Evolutionary conservation across 2,329 filamentous ascomycete species (phyloP).

Genomic region (Colletotrichum tofieldiae): DNA sequence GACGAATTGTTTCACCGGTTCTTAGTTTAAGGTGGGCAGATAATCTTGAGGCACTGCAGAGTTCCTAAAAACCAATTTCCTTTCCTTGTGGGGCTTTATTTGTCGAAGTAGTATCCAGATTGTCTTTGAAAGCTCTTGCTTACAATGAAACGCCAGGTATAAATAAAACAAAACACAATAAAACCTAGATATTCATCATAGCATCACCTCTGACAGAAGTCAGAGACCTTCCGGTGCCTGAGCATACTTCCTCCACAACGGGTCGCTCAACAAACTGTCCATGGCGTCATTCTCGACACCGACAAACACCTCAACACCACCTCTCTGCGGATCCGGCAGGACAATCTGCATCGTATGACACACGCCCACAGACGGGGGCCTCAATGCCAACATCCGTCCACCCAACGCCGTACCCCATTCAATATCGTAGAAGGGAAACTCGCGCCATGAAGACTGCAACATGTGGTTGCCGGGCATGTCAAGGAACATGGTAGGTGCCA

Average conservation of each 20-base stretch:
- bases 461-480: conserved; percentile 55
- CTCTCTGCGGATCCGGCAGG: conserved; percentile 51
- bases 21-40: too few relatives aligned
- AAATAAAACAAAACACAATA: too few relatives aligned
- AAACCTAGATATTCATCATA: not conserved
- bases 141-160: too few relatives aligned
- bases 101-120: too few relatives aligned
- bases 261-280: conserved; percentile 49
- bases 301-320: conserved; percentile 54
- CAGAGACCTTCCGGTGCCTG: conserved; percentile 7
- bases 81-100: too few relatives aligned
- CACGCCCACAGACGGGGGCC: conserved; percentile 51
- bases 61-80: too few relatives aligned
- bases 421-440: conserved; percentile 52
- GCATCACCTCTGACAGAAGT: not conserved
- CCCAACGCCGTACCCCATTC: conserved; percentile 53
- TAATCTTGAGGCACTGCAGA: too few relatives aligned
- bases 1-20: too few relatives aligned
- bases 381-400: conserved; percentile 49
- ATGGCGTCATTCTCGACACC: conserved; percentile 51
- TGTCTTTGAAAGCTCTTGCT: too few relatives aligned
- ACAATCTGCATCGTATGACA: conserved; percentile 53
- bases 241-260: conserved; percentile 44
- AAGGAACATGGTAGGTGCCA: conserved; percentile 53
- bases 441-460: conserved; percentile 53